Base-by-base conservation (phyloP, 2,329 filamentous ascomycete species). In the Neofusicoccum ribis region DNA sequence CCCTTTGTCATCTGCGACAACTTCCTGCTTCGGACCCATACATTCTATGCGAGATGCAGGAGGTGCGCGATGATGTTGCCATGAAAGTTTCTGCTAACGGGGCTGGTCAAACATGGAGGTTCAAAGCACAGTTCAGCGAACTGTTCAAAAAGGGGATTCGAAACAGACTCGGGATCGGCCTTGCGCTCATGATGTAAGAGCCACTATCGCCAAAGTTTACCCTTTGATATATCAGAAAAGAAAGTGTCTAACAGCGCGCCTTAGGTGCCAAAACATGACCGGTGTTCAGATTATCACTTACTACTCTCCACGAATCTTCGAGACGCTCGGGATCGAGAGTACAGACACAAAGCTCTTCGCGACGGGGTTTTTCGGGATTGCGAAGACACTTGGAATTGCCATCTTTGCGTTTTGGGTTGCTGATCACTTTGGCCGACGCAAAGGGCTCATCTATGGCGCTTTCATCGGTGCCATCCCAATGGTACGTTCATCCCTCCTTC, bases 351-450 rank as follows among this genome's bases (percentile, higher is more conserved):
- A 76, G 64, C 73, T 80, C 6, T 77, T 85, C 34, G 82, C 82
- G 5, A 85, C 83, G 0, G 83, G 83, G 2, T 81, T 85, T 64
- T 85, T 84, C 67, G 83, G 83, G 3, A 76, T 79, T 9, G 34
- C 34, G 4, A 54, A 54, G 6, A 54, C 34, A 0, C 5, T 39
- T 2, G 50, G 50, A 5, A 39, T 54, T 4, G n/a, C 36, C 50
- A 54, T 54, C 34, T 54, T 54, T 7, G 34, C 50, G 17, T 73
- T 79, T 60, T 70, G 74, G 61, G 72, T 80, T 7, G 76, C 80
- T 3, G 78, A 80, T 50, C 73, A 74, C 34, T 71, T 80, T 17
- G 77, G 78, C 7, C 77, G 78, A 23, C 74, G 78, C 43, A 76
- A 79, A 20, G 74, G 75, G 20, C 78, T 81, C 1, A 81, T 85